Base-by-base conservation (phyloP, 768 basidiomycete genomes). In the Clitopilus hobsonii region DNA sequence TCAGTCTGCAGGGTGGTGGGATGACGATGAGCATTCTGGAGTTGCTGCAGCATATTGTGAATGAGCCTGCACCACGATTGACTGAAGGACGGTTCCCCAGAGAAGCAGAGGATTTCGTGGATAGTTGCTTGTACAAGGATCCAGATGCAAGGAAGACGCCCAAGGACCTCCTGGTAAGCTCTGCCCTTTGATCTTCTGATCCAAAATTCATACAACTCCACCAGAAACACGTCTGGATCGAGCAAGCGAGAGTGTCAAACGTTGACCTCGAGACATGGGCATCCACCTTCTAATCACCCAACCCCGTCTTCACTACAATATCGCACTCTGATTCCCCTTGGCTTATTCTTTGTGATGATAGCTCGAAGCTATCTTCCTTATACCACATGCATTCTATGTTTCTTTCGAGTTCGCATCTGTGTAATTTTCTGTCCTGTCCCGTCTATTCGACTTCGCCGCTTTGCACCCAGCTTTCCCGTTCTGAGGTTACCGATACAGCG, bases 1-100 rank as follows among this genome's bases (percentile, higher is more conserved):
- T 98, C 54, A 91, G 88, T 61, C 72, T 97, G 60, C 93, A 95
- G 67, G 96, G 96, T 30, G 91, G 93, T 1, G 91, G 89, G 26
- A 94, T 93, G 89, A 97, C 94, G 60, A 98, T 99, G 95, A 91
- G 89, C 64, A 98, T 99, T 69, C 73, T 99, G 60, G 97, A 99
- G 73, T 70, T 99, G 52, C 74, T 99, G 58, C 97, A 98, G 67
- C 94, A 98, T 67, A 98, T 99, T 63, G 97, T 99, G 52, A 98
- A 98, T 66, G 97, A 98, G 73, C 94, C 96, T 55, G 96, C 97
- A 24, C 97, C 97, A 38, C 78, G 83, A 65, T 70, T 99, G 60
- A 86, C 86, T 1, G 85, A 89, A 55, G 87, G 86, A 29, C 79
- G 77, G 38, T 82, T 75, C 77, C 88, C 90, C 2, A 69, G 70